Evolutionary conservation across 305 asterid species (phyloP).

Genomic region (Fraxinus paxiana): DNA sequence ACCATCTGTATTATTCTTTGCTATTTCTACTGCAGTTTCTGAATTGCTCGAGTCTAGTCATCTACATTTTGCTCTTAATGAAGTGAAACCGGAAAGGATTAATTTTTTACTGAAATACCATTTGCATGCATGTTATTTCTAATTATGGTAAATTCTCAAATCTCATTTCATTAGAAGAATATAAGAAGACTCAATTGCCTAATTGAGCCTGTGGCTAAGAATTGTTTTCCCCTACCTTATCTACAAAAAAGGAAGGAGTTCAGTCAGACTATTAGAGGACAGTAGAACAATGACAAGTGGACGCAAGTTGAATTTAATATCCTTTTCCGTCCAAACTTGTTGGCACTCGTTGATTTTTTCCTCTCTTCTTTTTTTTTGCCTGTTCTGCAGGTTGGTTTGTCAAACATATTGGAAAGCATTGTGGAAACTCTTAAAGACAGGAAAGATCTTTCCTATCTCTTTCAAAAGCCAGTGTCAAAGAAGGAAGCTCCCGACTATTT

Average conservation of each 20-base stretch:
- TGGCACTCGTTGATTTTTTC: background rate
- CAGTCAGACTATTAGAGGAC: background rate
- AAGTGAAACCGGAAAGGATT: background rate
- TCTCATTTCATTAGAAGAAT: background rate
- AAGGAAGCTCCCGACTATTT: conserved; percentile 94
- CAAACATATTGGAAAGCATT: conserved; percentile 71
- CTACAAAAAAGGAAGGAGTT: background rate
- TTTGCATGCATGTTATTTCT: background rate
- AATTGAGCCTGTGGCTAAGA: background rate
- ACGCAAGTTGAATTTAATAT: background rate
- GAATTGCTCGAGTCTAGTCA: conserved; percentile 4
- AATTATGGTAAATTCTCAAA: background rate
- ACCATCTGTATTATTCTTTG: background rate
- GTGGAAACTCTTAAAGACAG: conserved; percentile 65
- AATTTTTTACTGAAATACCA: background rate
- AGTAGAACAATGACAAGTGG: background rate
- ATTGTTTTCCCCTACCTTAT: background rate
- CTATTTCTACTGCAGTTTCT: conserved; percentile 4
- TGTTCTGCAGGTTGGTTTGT: conserved; percentile 63
- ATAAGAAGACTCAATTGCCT: background rate
- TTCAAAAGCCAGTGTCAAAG: conserved; percentile 79
- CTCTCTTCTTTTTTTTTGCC: background rate
- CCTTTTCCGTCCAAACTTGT: background rate
- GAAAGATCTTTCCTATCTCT: conserved; percentile 66
- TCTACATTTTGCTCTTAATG: conserved; percentile 6